phyloP scores from a whole-genome alignment of 306 rosid species.

The Canavalia ensiformis region DNA sequence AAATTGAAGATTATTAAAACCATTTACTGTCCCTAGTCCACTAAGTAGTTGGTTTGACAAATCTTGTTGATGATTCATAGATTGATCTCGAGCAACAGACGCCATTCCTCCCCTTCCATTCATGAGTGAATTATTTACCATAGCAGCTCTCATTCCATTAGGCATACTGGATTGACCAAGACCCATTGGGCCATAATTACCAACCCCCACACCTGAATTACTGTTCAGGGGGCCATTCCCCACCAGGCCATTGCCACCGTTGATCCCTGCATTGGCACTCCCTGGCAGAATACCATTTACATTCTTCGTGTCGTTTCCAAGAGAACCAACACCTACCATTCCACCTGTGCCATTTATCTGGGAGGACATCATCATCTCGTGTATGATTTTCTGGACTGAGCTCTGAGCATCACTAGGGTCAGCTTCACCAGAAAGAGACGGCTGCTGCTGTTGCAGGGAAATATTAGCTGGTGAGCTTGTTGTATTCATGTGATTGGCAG shows the following conservation, averaged over 20 bases:
- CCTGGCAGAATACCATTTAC: slow-evolving; percentile 70
- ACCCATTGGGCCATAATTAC: slow-evolving; percentile 74
- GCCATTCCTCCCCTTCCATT: slow-evolving; percentile 93
- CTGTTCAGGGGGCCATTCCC: slow-evolving; percentile 68
- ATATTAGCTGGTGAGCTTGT: slow-evolving; percentile 80
- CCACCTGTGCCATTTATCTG: slow-evolving; percentile 73
- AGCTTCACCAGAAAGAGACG: slow-evolving; percentile 77
- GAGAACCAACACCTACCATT: slow-evolving; percentile 63
- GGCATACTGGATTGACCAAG: slow-evolving; percentile 79
- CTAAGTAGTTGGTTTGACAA: slow-evolving; percentile 86
- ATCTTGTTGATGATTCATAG: slow-evolving; percentile 86
- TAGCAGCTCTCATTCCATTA: slow-evolving; percentile 80
- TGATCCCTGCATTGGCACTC: slow-evolving; percentile 65
- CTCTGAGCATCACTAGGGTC: slow-evolving; percentile 84
- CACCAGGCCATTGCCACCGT: slow-evolving; percentile 63
- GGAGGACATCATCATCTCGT: slow-evolving; percentile 78
- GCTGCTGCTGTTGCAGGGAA: slow-evolving; percentile 86
- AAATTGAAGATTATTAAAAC: slow-evolving; percentile 83
- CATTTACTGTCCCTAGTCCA: slow-evolving; percentile 86
- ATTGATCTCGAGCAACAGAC: slow-evolving; percentile 80
- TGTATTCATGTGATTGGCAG: slow-evolving; percentile 77
- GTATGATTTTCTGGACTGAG: slow-evolving; percentile 88
- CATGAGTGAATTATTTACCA: slow-evolving; percentile 81
- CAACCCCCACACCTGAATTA: slow-evolving; percentile 67
- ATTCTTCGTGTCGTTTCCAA: slow-evolving; percentile 83